These are phyloP conservation scores for Candida khao-thaluensis DNA, from an alignment of 805 yeast species.

Conservation along the genomic window DNA sequence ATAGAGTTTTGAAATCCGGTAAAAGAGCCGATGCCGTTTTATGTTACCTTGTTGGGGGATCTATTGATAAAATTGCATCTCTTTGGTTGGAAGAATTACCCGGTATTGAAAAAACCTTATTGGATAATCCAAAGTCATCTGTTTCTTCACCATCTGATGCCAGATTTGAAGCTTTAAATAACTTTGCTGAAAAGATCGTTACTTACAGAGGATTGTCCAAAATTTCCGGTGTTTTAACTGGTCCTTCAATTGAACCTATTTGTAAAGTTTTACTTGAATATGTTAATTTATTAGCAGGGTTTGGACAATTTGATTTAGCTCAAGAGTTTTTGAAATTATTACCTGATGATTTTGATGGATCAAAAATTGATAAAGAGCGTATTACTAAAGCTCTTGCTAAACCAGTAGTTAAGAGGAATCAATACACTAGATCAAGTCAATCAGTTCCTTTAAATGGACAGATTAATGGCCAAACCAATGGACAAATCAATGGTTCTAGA, in stretches of 20 bases:
- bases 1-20: constrained; percentile 51
- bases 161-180: constrained; percentile 75
- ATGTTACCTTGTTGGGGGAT: constrained; percentile 77
- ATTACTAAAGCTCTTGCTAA: constrained; percentile 62
- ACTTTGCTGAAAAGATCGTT: constrained; percentile 79
- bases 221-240: constrained; percentile 32
- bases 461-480: neutral
- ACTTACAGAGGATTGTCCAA: constrained; percentile 60
- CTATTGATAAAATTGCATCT: constrained; percentile 71
- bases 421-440: constrained; percentile 13
- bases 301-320: constrained; percentile 84
- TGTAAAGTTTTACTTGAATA: constrained; percentile 75
- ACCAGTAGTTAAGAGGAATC: constrained; percentile 9
- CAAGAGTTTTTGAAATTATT: constrained; percentile 62
- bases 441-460: constrained; percentile 9
- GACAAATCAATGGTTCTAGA: constrained; percentile 12
- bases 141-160: constrained; percentile 72
- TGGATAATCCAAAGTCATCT: constrained; percentile 44
- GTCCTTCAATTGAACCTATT: constrained; percentile 48
- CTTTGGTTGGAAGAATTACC: constrained; percentile 81
- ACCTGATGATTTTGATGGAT: constrained; percentile 72
- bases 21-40: constrained; percentile 72
- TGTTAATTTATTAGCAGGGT: constrained; percentile 73
- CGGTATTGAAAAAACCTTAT: constrained; percentile 38
- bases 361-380: constrained; percentile 74